phyloP scores from a whole-genome alignment of 768 basidiomycete species.

The Suillus tomentosus region DNA sequence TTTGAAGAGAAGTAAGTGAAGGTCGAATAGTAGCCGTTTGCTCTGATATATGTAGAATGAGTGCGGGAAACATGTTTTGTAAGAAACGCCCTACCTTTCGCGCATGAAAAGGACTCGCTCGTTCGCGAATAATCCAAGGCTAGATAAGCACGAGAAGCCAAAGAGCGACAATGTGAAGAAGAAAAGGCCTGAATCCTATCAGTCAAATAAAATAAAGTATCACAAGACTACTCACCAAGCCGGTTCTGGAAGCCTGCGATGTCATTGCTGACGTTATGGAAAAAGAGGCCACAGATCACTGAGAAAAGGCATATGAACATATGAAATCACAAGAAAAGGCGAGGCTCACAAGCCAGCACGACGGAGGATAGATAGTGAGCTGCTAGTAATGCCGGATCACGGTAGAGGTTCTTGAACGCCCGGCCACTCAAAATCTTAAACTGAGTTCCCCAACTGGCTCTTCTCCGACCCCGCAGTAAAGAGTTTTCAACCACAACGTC shows the following conservation, averaged over 20 bases:
- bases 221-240: conserved; percentile 52
- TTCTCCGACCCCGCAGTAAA: conserved; percentile 68
- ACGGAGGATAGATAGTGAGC: conserved; percentile 91
- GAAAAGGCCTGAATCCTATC: conserved; percentile 67
- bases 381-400: conserved; percentile 88
- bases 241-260: conserved; percentile 98
- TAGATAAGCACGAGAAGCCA: conserved; percentile 95
- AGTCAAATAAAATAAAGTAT: background rate
- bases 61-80: too few relatives aligned
- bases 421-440: conserved; percentile 93
- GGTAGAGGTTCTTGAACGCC: conserved; percentile 97
- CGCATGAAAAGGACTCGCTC: conserved; percentile 97
- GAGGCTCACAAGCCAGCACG: conserved; percentile 72
- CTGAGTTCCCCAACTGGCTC: conserved; percentile 88
- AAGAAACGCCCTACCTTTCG: conserved; percentile 62
- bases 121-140: conserved; percentile 90
- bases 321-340: conserved; percentile 8
- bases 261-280: conserved; percentile 87
- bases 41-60: conserved; percentile 43
- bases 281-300: conserved; percentile 95
- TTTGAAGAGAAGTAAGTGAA: conserved; percentile 97
- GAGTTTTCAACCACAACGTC: conserved; percentile 72
- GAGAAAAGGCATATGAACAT: conserved; percentile 14
- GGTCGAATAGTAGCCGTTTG: conserved; percentile 97
- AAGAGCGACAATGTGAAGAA: conserved; percentile 97